Evolutionary conservation across 73 alveolate species (phyloP).

Genomic region (Effrenium voratum): DNA sequence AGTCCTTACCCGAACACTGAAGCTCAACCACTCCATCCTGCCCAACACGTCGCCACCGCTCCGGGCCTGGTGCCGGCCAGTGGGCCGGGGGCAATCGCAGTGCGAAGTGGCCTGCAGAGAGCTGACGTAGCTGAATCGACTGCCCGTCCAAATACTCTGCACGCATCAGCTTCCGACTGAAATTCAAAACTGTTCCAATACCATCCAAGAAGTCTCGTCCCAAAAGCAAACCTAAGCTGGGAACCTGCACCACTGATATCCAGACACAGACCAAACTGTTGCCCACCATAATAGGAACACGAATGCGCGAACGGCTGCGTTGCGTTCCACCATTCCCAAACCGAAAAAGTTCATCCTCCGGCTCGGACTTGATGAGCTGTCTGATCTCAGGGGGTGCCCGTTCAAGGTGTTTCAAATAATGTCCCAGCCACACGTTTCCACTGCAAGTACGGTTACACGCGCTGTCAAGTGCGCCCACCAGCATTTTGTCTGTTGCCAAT

Average conservation of each 20-base stretch:
- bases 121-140: background rate
- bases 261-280: background rate
- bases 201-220: constrained; percentile 21
- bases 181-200: constrained; percentile 4
- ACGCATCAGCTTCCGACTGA: background rate
- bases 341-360: background rate
- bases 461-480: background rate
- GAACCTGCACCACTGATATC: background rate
- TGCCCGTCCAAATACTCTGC: background rate
- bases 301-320: background rate
- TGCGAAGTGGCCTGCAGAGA: constrained; percentile 48
- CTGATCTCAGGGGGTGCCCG: background rate
- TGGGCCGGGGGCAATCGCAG: background rate
- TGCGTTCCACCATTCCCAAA: constrained; percentile 8
- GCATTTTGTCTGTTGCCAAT: background rate
- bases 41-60: background rate
- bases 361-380: background rate
- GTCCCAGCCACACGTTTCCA: background rate
- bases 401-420: background rate
- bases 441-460: constrained; percentile 3
- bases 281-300: constrained; percentile 14
- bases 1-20: background rate
- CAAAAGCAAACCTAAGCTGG: background rate
- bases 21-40: background rate
- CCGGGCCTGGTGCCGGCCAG: background rate